Percentiles rank a stretch among this genome's conserved stretches.
phyloP scores from a whole-genome alignment of 2,329 filamentous ascomycete species.

The Paecilomyces sp. region DNA sequence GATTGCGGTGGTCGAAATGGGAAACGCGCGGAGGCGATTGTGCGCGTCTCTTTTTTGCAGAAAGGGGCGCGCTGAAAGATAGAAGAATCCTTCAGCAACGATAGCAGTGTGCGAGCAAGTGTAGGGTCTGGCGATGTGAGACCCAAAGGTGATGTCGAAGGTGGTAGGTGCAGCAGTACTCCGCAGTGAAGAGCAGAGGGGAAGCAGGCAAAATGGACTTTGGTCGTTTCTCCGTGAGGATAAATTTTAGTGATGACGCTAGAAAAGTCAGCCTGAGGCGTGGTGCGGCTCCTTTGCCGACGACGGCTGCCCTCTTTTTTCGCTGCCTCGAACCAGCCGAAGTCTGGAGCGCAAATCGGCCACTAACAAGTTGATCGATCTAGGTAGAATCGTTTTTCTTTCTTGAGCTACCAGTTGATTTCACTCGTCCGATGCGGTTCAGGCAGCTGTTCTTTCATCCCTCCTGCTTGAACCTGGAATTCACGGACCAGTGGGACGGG shows the following conservation, averaged over 20 bases:
- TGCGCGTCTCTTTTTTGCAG: constrained; percentile 29
- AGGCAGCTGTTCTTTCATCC: no score
- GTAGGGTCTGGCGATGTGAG: neutral
- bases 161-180: constrained; percentile 2
- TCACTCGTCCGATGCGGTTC: neutral
- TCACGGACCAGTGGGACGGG: neutral
- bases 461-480: neutral
- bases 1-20: constrained; percentile 46
- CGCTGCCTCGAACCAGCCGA: constrained; percentile 7
- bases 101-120: neutral
- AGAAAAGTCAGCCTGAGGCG: constrained; percentile 31
- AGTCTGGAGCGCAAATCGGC: neutral
- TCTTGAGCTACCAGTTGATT: neutral
- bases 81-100: constrained; percentile 12
- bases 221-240: constrained; percentile 21
- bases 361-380: neutral
- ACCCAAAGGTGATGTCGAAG: neutral
- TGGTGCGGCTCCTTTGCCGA: constrained; percentile 14
- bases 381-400: neutral
- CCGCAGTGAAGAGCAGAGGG: constrained; percentile 7
- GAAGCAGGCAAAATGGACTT: constrained; percentile 21
- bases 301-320: neutral
- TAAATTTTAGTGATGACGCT: constrained; percentile 38
- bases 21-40: constrained; percentile 33
- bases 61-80: constrained; percentile 16